Evolutionary conservation across 495 filamentous ascomycete species (phyloP).

Genomic region (Podospora tetraspora): DNA sequence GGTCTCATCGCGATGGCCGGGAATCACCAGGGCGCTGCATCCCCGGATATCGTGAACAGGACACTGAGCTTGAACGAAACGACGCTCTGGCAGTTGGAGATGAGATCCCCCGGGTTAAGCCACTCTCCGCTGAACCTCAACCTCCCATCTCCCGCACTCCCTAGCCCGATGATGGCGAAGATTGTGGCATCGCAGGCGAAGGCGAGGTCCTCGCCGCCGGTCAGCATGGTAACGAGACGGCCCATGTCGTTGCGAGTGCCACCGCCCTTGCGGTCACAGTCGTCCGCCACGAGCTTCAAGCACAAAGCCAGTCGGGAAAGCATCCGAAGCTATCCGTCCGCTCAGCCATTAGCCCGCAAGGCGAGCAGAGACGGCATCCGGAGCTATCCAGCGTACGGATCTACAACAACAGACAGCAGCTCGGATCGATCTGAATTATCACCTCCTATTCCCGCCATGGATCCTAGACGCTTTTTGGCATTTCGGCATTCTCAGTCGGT

Average conservation of each 20-base stretch:
- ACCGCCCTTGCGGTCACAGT: constrained; percentile 35
- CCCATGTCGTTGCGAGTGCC: constrained; percentile 37
- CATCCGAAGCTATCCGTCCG: constrained; percentile 25
- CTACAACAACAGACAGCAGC: constrained; percentile 13
- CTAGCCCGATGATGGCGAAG: constrained; percentile 24
- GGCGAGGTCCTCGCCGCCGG: constrained; percentile 25
- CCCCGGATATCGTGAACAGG: constrained; percentile 13
- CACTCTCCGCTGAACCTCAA: constrained; percentile 20
- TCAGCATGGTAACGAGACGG: constrained; percentile 32
- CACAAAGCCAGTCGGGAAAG: constrained; percentile 34
- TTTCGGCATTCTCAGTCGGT: constrained; percentile 18
- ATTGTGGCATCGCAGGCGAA: constrained; percentile 18
- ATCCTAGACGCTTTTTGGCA: constrained; percentile 23
- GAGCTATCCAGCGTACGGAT: constrained; percentile 20
- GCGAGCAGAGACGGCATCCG: constrained; percentile 33
- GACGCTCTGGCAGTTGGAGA: constrained; percentile 14
- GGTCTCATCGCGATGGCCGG: constrained; percentile 16
- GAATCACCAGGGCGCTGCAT: constrained; percentile 5
- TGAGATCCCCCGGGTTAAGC: constrained; percentile 12
- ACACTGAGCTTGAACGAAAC: constrained; percentile 22
- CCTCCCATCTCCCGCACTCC: constrained; percentile 25
- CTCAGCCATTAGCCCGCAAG: constrained; percentile 21
- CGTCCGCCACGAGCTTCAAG: constrained; percentile 29
- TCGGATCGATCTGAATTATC: constrained; percentile 6
- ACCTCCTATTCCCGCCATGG: constrained; percentile 21